Percentiles rank a stretch among this genome's conserved stretches.
Conservation (phyloP, 2,329 filamentous ascomycete species). For the Neurospora sp. region DNA sequence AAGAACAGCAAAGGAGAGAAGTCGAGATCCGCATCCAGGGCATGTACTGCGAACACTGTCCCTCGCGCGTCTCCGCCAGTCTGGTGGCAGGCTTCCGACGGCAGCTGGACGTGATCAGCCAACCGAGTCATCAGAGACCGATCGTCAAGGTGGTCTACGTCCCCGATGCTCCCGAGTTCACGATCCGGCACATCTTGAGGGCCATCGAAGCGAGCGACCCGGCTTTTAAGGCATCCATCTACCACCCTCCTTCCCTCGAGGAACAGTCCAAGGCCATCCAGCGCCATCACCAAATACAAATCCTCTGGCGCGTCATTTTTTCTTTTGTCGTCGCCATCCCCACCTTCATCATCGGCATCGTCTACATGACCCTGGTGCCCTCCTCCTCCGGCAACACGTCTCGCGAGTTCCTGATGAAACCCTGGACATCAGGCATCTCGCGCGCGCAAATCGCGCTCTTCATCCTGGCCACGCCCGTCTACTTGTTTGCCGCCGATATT, state of each 20-base stretch:
- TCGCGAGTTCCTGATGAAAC: slow-evolving; percentile 57
- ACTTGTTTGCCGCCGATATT: slow-evolving; percentile 75
- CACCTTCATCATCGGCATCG: slow-evolving; percentile 76
- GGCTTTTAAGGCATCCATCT: slow-evolving; percentile 57
- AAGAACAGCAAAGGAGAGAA: slow-evolving; percentile 33
- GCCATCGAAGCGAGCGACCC: slow-evolving; percentile 57
- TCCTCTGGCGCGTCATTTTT: slow-evolving; percentile 61
- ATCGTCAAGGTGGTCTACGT: slow-evolving; percentile 62
- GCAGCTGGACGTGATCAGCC: slow-evolving; percentile 41
- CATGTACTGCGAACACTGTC: slow-evolving; percentile 66
- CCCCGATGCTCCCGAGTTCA: slow-evolving; percentile 58
- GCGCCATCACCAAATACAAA: slow-evolving; percentile 54
- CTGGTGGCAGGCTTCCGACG: slow-evolving; percentile 34
- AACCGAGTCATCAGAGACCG: slow-evolving; percentile 50
- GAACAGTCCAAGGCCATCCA: slow-evolving; percentile 69
- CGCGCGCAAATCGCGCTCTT: slow-evolving; percentile 72
- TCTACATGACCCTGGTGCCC: slow-evolving; percentile 78
- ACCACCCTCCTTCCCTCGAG: slow-evolving; percentile 74
- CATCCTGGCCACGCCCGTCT: slow-evolving; percentile 73
- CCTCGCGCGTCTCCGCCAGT: slow-evolving; percentile 40
- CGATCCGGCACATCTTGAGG: slow-evolving; percentile 62
- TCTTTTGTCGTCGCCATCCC: slow-evolving; percentile 64
- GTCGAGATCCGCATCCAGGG: slow-evolving; percentile 59
- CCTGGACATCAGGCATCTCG: slow-evolving; percentile 62
- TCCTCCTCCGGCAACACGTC: slow-evolving; percentile 38